These are phyloP conservation scores for Eucalyptus victrix DNA, from an alignment of 345 rosid genomes.

Conservation along the genomic window DNA sequence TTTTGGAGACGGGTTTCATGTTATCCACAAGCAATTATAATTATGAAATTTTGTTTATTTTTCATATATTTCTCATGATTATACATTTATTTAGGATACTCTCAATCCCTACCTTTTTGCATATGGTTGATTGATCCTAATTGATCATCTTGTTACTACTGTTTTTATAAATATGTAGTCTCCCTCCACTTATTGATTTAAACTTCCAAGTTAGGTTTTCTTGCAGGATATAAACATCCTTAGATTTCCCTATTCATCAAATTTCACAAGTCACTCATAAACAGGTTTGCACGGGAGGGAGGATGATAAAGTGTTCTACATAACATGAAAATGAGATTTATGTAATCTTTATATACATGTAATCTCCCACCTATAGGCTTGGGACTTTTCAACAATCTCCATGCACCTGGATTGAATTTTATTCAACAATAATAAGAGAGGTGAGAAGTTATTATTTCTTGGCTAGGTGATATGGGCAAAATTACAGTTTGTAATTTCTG, in stretches of 20 bases:
- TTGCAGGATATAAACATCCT: neutral
- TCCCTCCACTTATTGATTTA: neutral
- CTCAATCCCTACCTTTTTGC: neutral
- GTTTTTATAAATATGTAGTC: neutral
- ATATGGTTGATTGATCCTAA: neutral
- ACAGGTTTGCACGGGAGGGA: neutral
- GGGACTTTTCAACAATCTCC: neutral
- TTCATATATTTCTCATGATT: neutral
- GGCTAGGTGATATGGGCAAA: neutral
- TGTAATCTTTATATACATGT: neutral
- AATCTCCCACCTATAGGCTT: neutral
- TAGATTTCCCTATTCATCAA: neutral
- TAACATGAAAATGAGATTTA: neutral
- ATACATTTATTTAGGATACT: neutral
- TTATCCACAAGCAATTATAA: neutral
- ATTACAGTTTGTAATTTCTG: neutral
- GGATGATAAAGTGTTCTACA: neutral
- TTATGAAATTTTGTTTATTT: neutral
- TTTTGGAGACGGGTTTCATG: neutral
- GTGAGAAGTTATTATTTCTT: neutral
- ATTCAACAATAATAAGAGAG: neutral
- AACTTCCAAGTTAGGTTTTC: neutral
- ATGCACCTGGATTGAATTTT: neutral
- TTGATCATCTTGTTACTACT: neutral
- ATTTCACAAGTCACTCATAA: neutral